Percentiles rank a stretch among this genome's conserved stretches.
Conservation (phyloP, 1,139 yeast genomes). For the Kodamaea anthophila region DNA sequence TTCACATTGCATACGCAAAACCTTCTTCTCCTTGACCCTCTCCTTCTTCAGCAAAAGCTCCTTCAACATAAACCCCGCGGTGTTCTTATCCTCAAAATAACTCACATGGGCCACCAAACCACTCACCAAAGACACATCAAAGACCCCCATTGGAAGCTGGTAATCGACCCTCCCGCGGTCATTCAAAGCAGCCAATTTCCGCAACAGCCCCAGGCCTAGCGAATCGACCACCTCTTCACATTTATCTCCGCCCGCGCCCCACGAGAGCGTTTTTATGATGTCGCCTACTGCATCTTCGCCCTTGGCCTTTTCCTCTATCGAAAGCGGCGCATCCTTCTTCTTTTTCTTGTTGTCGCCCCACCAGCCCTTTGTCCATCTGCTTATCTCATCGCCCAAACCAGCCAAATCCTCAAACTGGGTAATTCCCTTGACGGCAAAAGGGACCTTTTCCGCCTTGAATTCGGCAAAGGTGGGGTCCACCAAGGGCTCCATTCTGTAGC, state of each 20-base stretch:
- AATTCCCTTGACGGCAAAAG: slow-evolving; percentile 46
- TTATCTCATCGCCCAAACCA: slow-evolving; percentile 38
- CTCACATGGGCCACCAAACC: slow-evolving; percentile 85
- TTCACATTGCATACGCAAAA: too few species aligned
- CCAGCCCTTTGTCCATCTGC: slow-evolving; percentile 41
- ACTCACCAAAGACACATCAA: slow-evolving; percentile 72
- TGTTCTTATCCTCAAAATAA: slow-evolving; percentile 81
- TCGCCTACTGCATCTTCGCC: slow-evolving; percentile 44
- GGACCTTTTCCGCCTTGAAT: slow-evolving; percentile 55
- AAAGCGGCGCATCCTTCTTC: slow-evolving; percentile 6
- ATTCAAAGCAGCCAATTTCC: slow-evolving; percentile 43
- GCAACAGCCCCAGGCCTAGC: slow-evolving; percentile 23
- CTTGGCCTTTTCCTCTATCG: slow-evolving; percentile 18
- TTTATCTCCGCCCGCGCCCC: slow-evolving; percentile 14
- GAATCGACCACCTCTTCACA: slow-evolving; percentile 13
- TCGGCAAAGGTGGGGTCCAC: slow-evolving; percentile 49
- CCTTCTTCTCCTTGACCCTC: slow-evolving; percentile 19
- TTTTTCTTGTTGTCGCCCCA: slow-evolving; percentile 19
- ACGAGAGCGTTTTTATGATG: slow-evolving; percentile 29
- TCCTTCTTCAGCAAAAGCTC: slow-evolving; percentile 33
- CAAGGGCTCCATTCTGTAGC: slow-evolving; percentile 81
- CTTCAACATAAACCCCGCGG: slow-evolving; percentile 69
- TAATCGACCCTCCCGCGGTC: slow-evolving; percentile 77
- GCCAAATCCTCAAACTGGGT: slow-evolving; percentile 37
- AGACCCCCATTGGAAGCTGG: slow-evolving; percentile 68